Evolutionary conservation across 495 filamentous ascomycete species (phyloP).

Genomic region (Penicillium ochrochloron): DNA sequence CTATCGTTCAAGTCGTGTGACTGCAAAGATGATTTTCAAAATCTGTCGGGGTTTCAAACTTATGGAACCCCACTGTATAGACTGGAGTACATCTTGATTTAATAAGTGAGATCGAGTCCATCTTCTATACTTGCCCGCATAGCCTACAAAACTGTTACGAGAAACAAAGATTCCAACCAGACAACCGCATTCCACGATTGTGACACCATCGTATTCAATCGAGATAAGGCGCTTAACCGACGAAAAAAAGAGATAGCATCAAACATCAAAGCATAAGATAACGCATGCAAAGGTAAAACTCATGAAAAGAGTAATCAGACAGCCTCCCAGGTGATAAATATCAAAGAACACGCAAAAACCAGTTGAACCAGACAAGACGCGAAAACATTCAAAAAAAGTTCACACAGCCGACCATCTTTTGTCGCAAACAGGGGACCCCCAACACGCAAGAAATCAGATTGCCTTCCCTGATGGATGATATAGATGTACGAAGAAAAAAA

Average conservation of each 20-base stretch:
- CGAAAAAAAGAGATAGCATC: constrained; percentile 1
- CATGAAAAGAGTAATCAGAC: constrained; percentile 50
- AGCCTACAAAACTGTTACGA: neutral
- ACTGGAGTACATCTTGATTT: neutral
- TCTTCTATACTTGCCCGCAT: neutral
- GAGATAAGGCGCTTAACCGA: constrained; percentile 21
- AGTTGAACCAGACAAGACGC: neutral
- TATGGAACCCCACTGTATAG: no score
- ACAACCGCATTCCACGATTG: neutral
- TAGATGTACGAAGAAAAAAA: constrained; percentile 33
- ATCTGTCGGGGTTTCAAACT: no score
- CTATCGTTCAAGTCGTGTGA: no score
- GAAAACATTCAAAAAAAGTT: constrained; percentile 23
- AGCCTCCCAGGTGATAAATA: constrained; percentile 46
- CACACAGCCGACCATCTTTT: constrained; percentile 40
- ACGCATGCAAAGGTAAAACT: constrained; percentile 23
- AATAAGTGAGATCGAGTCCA: neutral
- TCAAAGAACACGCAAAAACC: constrained; percentile 17
- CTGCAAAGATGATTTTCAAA: no score
- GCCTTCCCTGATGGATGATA: constrained; percentile 31
- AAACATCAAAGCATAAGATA: constrained; percentile 24
- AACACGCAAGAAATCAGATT: constrained; percentile 27
- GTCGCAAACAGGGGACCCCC: constrained; percentile 27
- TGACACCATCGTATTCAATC: constrained; percentile 15
- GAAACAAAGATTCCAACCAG: neutral